Evolutionary conservation across 2,329 filamentous ascomycete genomes (phyloP), one percentile per base, ranked within the genome.

Genomic region (Thielaviopsis punctulata): DNA sequence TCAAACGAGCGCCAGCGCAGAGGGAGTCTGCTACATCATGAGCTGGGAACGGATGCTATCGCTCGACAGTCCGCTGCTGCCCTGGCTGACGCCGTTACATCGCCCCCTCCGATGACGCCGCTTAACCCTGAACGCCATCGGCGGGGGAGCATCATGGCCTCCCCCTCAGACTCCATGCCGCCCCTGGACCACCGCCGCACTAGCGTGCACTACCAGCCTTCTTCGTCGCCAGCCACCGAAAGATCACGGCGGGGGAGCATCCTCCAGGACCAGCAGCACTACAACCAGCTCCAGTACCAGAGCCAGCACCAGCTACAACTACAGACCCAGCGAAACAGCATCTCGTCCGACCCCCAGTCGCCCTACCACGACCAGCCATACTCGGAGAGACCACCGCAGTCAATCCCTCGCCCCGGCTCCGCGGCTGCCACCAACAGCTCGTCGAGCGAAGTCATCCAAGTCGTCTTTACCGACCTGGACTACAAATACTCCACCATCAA

Each of bases 351-450:
- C 36, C n/a, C 36, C 4, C 36, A 41, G 36, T 41, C 36, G 1
- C 3, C n/a, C 2, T 19, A 41, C 36, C 19, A 41, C 36, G 36
- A 41, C 36, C n/a, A 41, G 2, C 36, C 36, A 4, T 41, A 41
- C 8, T 41, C 36, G 1, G 36, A 41, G 6, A 18, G 36, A 41
- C 36, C 36, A n/a, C 36, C 36, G 2, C n/a, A 19, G 15, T 48
- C n/a, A 8, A 52, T 53, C n/a, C 41, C 46, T 12, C 45, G 53
- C 13, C 53, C 53, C 15, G 24, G 25, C 10, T 55, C 53, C 9
- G 53, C 53, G 4, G 53, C 53, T 15, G 53, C 53, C 12, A 55
- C 53, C 2, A 52, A 52, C 18, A 55, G 53, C 36, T 55, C 53
- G 4, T 33, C 51, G 22, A 47, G 53, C 25, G 53, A 55, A 13